Evolutionary conservation across 2,329 filamentous ascomycete genomes (phyloP), one percentile per base, ranked within the genome.

Genomic region (Biscogniauxia sp.): DNA sequence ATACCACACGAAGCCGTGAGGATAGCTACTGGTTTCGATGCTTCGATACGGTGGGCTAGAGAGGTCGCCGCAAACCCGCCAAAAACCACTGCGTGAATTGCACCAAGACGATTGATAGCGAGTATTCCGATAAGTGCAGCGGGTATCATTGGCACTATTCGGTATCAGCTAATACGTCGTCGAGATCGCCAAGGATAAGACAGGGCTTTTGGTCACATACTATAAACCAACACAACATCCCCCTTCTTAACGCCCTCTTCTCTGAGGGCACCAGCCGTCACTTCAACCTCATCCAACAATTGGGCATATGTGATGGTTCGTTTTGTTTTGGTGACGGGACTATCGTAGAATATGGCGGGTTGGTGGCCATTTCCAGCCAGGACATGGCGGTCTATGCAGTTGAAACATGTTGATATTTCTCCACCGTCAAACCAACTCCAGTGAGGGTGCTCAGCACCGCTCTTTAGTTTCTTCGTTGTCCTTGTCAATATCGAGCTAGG

Each of bases 381-480:
- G n/a, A 97, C 92, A 76, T 97, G 93, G 15, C 93, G 84, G 75
- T 97, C 93, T 15, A 97, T 80, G 73, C 92, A 96, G 74, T 97
- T 98, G 80, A 92, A 96, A 67, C 90, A 92, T 0, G 92, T 97
- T 49, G 90, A 95, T 68, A 98, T 91, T 78, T 95, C 88, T 64
- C 93, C 94, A 64, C 87, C 91, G 0, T 91, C 86, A 68, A 96
- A 97, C 94, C 94, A 98, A 64, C 87, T 85, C 93, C 93, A 97
- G 71, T 90, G 87, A 51, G 86, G 82, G 72, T 96, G 88, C 17
- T 80, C 79, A n/a, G 80, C 76, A 59, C 87, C 88, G 65, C 78
- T 84, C 57, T 80, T 76, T 3, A 95, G 79, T 7, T 79, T 85
- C 75, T 91, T 93, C 54, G 82, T 85, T 20, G 80, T 83, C 49